phyloP scores from a whole-genome alignment of 345 rosid genomes.

The Sisymbrium altissimum region DNA sequence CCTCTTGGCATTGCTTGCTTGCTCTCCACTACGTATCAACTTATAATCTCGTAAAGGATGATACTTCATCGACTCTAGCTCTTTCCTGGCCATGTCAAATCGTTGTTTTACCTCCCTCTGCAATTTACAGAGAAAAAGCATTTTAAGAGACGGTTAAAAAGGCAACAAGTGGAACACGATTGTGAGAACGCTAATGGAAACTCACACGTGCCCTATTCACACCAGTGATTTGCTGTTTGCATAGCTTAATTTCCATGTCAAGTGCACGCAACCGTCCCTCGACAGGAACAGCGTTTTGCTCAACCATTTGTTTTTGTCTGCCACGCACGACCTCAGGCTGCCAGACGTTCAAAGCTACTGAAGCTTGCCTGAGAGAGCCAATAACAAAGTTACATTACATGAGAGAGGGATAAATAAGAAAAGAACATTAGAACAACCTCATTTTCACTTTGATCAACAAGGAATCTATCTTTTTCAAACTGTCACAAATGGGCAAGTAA shows the following conservation, averaged over 20 bases:
- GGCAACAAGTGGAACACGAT: neutral
- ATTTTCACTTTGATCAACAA: conserved; percentile 2
- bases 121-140: neutral
- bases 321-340: conserved; percentile 73
- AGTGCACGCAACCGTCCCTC: conserved; percentile 52
- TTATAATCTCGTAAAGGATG: conserved; percentile 67
- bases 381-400: neutral
- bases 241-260: conserved; percentile 83
- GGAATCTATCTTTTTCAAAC: neutral
- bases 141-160: neutral
- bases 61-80: conserved; percentile 66
- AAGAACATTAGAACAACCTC: neutral
- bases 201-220: conserved; percentile 60
- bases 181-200: neutral
- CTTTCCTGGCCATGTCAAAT: conserved; percentile 50
- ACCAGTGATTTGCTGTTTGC: conserved; percentile 62
- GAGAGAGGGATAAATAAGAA: too few relatives aligned
- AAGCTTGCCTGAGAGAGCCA: conserved; percentile 66
- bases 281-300: conserved; percentile 70
- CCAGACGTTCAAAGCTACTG: conserved; percentile 93
- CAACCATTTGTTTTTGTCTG: conserved; percentile 70
- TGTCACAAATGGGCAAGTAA: neutral
- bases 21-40: conserved; percentile 14
- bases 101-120: conserved; percentile 58
- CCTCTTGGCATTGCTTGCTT: conserved; percentile 34